These are phyloP conservation scores for Endothia cerciana DNA, from an alignment of 2,329 filamentous ascomycete genomes.

Conservation along the genomic window DNA sequence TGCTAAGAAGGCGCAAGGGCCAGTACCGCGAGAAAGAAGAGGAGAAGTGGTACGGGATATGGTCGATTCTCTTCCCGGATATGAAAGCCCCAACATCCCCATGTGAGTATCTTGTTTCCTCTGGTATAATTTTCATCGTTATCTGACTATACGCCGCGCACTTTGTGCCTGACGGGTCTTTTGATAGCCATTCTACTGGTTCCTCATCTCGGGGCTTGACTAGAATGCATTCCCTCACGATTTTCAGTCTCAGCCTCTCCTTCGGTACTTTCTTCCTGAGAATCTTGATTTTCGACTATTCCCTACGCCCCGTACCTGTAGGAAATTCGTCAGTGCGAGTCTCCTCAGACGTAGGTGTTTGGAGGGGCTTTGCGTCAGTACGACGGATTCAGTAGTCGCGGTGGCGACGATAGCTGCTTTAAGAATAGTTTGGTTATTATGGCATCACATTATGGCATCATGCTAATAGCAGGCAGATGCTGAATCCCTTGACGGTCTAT, in stretches of 20 bases:
- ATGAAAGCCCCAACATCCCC: neutral
- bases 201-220: neutral
- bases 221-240: neutral
- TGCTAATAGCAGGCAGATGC: slow-evolving; percentile 4
- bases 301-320: neutral
- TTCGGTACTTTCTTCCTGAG: too few relatives aligned
- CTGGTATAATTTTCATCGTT: neutral
- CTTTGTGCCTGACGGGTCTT: neutral
- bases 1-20: slow-evolving; percentile 9
- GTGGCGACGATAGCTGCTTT: neutral
- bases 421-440: neutral
- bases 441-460: too few relatives aligned
- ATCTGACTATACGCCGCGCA: neutral
- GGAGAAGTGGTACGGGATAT: slow-evolving; percentile 14
- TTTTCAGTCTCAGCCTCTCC: neutral
- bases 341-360: neutral
- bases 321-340: neutral
- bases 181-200: neutral
- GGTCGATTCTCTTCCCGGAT: slow-evolving; percentile 2
- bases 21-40: slow-evolving; percentile 5
- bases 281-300: neutral
- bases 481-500: slow-evolving; percentile 1
- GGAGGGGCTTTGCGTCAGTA: neutral
- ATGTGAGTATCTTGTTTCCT: slow-evolving; percentile 8
- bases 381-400: neutral